Evolutionary conservation across 805 yeast genomes (phyloP).

Genomic region (Candida nitratophila): DNA sequence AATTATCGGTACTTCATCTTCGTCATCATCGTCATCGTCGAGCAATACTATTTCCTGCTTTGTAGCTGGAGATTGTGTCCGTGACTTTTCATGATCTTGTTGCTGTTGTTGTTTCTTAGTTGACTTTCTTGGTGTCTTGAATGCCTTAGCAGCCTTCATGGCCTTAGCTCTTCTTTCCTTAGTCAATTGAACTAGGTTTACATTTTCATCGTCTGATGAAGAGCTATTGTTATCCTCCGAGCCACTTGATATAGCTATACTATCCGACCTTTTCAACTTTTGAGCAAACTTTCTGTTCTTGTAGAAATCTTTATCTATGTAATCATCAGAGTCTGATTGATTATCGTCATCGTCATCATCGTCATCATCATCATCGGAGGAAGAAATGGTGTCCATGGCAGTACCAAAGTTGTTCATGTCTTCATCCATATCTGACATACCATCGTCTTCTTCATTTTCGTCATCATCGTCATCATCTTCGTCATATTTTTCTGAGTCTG

Average conservation of each 20-base stretch:
- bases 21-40: conserved; percentile 3
- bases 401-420: conserved; percentile 7
- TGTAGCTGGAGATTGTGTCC: not conserved
- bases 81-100: conserved; percentile 1
- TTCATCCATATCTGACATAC: conserved; percentile 6
- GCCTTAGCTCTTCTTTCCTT: conserved; percentile 57
- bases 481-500: not conserved
- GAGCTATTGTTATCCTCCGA: conserved; percentile 29
- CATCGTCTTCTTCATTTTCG: not conserved
- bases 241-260: conserved; percentile 25
- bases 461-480: conserved; percentile 3
- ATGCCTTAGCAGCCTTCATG: conserved; percentile 36
- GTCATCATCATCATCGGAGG: conserved; percentile 17
- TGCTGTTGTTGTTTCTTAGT: conserved; percentile 4
- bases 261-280: conserved; percentile 14
- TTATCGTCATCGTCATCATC: conserved; percentile 21
- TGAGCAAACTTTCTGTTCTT: conserved; percentile 21
- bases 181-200: conserved; percentile 66
- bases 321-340: conserved; percentile 19
- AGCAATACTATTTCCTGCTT: conserved; percentile 1
- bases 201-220: conserved; percentile 59
- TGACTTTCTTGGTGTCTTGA: conserved; percentile 17
- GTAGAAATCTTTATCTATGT: conserved; percentile 20
- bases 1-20: conserved; percentile 16
- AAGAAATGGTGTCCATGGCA: conserved; percentile 2